Percentiles rank a stretch among this genome's conserved stretches.
Conservation (phyloP, 1,284 basidiomycete species). For the Ceratobasidium sp. region DNA sequence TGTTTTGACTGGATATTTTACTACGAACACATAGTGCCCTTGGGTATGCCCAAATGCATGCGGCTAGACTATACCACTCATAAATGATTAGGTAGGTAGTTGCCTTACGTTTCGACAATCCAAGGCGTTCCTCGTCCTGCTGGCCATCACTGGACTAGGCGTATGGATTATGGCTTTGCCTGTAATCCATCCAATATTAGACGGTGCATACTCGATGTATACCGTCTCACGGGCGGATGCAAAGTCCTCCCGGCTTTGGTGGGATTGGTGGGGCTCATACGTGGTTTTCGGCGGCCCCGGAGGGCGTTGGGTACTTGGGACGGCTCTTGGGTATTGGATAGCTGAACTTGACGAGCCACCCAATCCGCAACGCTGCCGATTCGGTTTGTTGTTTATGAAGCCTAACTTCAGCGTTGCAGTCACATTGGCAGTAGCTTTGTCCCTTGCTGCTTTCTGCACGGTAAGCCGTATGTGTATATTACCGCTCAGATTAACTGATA, state of each 20-base stretch:
- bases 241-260: constrained; percentile 63
- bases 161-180: constrained; percentile 59
- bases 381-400: constrained; percentile 52
- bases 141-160: constrained; percentile 59
- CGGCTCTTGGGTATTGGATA: constrained; percentile 61
- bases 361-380: constrained; percentile 62
- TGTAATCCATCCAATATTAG: constrained; percentile 55
- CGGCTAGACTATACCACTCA: not conserved
- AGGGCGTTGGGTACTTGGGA: constrained; percentile 65
- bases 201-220: constrained; percentile 58
- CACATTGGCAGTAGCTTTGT: constrained; percentile 52
- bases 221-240: constrained; percentile 58
- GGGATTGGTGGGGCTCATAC: constrained; percentile 67
- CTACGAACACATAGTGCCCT: too few relatives aligned
- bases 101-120: constrained; percentile 64
- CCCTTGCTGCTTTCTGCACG: constrained; percentile 61
- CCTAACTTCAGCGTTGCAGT: constrained; percentile 28
- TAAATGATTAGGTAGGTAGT: constrained; percentile 62
- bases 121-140: constrained; percentile 62
- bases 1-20: too few relatives aligned
- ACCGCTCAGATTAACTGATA: not conserved
- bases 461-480: constrained; percentile 54
- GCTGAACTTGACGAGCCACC: constrained; percentile 57
- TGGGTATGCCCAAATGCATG: constrained; percentile 60
- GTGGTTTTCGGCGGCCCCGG: constrained; percentile 65